Evolutionary conservation across 768 basidiomycete species (phyloP).

Genomic region (Trametes maxima): DNA sequence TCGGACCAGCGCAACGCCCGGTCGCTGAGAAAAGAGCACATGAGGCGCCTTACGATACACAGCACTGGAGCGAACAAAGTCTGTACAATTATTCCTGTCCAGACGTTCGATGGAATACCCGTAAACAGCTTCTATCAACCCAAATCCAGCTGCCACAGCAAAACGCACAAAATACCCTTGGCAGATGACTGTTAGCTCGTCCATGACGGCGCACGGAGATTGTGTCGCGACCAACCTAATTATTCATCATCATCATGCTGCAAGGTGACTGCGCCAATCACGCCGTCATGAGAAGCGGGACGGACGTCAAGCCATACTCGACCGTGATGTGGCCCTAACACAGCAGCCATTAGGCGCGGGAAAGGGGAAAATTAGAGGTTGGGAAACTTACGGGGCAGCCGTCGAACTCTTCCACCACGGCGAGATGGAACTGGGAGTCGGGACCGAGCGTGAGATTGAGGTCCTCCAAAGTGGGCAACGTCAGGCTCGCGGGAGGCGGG

Average conservation of each 20-base stretch:
- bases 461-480: slow-evolving; percentile 12
- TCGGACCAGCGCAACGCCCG: neutral
- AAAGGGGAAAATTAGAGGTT: neutral
- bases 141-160: neutral
- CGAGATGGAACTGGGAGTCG: slow-evolving; percentile 10
- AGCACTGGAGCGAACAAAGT: neutral
- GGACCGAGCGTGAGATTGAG: neutral
- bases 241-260: neutral
- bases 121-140: neutral
- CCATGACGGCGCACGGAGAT: neutral
- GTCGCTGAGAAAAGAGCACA: neutral
- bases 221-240: neutral
- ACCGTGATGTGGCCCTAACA: slow-evolving; percentile 18
- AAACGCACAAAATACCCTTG: neutral
- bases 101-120: neutral
- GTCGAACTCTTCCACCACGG: slow-evolving; percentile 22
- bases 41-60: neutral
- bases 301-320: slow-evolving; percentile 22
- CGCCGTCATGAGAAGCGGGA: neutral
- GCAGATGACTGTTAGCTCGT: neutral
- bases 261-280: neutral
- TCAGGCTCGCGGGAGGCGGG: slow-evolving; percentile 20
- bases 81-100: neutral
- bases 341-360: neutral
- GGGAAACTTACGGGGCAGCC: slow-evolving; percentile 23